Conservation (phyloP, 495 filamentous ascomycete species). For the Neurospora discreta region DNA sequence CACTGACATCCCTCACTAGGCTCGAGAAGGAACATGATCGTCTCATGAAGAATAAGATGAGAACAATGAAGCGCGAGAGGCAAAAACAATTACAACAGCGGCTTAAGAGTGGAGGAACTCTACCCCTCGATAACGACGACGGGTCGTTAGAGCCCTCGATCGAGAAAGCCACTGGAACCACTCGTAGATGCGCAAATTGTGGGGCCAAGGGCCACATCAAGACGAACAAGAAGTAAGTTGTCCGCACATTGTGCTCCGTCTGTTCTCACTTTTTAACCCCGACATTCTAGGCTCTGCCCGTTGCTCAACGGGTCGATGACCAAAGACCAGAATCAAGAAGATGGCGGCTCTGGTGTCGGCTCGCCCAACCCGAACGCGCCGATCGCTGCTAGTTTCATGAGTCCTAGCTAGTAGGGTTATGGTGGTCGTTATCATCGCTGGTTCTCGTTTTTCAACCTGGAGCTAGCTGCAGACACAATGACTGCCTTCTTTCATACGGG, state of each 20-base stretch:
- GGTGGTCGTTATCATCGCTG: background rate
- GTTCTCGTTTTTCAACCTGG: background rate
- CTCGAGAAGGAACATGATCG: conserved; percentile 68
- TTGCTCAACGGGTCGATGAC: conserved; percentile 81
- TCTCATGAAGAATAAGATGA: conserved; percentile 81
- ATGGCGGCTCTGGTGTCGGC: conserved; percentile 39
- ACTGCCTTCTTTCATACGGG: background rate
- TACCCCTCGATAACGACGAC: conserved; percentile 14
- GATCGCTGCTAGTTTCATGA: conserved; percentile 23
- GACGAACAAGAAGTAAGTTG: conserved; percentile 86
- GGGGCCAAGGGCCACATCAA: conserved; percentile 95
- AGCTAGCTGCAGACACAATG: background rate
- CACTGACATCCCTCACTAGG: conserved; percentile 25
- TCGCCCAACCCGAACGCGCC: conserved; percentile 30
- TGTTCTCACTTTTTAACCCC: conserved; percentile 20
- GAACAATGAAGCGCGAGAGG: conserved; percentile 81
- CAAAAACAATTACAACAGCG: conserved; percentile 52
- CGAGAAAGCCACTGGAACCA: conserved; percentile 52
- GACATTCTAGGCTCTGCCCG: conserved; percentile 60
- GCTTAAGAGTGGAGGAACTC: conserved; percentile 30
- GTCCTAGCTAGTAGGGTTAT: conserved; percentile 3
- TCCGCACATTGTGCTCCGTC: background rate
- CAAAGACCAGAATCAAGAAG: conserved; percentile 47
- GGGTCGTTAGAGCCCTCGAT: conserved; percentile 38
- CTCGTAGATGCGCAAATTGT: conserved; percentile 93